Conservation (phyloP, 148 eudicot genomes). For the Nepenthes gracilis region DNA sequence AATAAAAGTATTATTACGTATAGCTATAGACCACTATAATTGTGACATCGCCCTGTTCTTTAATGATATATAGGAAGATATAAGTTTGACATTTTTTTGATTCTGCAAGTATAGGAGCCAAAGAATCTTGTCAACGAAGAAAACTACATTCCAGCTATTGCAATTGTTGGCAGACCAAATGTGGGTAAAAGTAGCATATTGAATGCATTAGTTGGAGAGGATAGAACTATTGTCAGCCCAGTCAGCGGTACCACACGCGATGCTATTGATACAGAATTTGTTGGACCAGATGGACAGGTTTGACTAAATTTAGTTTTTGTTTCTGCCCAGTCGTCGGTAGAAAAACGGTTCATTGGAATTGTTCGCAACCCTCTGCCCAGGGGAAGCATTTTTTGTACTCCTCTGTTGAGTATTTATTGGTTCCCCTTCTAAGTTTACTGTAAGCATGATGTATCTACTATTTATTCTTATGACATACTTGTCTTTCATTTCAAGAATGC, state of each 20-base stretch:
- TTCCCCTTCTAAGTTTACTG: too few relatives aligned
- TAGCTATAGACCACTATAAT: too few relatives aligned
- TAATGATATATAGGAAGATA: background rate
- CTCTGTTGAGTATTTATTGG: background rate
- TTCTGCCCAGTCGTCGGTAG: background rate
- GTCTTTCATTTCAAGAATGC: too few relatives aligned
- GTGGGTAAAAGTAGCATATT: conserved; percentile 98
- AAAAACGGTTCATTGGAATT: background rate
- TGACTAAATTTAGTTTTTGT: conserved; percentile 2
- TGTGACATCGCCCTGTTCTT: too few relatives aligned
- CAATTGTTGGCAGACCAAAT: conserved; percentile 95
- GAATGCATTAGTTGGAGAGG: conserved; percentile 96
- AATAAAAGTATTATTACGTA: too few relatives aligned
- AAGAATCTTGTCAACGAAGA: conserved; percentile 41
- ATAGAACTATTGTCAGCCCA: conserved; percentile 96
- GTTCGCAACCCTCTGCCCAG: background rate
- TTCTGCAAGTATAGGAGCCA: conserved; percentile 32
- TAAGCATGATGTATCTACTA: too few relatives aligned
- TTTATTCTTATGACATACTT: too few relatives aligned
- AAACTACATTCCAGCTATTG: conserved; percentile 70
- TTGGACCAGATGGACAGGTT: conserved; percentile 94
- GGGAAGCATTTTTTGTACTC: too few relatives aligned
- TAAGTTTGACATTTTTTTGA: conserved; percentile 6
- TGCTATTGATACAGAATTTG: conserved; percentile 93
- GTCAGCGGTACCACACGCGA: conserved; percentile 98